Percentiles rank a stretch among this genome's conserved stretches.
These are phyloP conservation scores for Haplosporangium sp. DNA, from an alignment of 371 early-diverging fungal genomes.

Conservation along the genomic window DNA sequence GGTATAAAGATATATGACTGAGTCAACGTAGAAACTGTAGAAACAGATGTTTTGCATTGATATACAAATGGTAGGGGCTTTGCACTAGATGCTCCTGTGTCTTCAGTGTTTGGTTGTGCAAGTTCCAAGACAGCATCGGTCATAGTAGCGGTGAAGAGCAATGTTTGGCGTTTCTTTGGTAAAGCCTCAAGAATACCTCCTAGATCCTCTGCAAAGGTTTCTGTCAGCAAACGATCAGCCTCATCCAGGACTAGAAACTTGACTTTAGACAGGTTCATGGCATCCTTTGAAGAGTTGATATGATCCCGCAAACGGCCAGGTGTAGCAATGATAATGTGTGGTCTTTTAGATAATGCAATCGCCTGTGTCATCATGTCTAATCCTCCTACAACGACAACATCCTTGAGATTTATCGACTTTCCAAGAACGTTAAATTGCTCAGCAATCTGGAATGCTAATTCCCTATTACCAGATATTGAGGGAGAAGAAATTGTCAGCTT, in stretches of 20 bases:
- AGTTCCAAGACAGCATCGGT: constrained; percentile 83
- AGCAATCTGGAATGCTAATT: constrained; percentile 97
- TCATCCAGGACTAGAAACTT: constrained; percentile 95
- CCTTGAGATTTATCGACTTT: constrained; percentile 86
- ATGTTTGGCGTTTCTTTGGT: constrained; percentile 88
- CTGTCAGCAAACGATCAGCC: constrained; percentile 93
- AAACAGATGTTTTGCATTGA: constrained; percentile 77
- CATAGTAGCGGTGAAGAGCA: constrained; percentile 98
- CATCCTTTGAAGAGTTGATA: constrained; percentile 66
- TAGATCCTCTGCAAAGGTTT: constrained; percentile 89
- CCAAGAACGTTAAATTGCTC: constrained; percentile 96
- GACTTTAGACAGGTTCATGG: constrained; percentile 60
- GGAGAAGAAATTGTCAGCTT: neutral
- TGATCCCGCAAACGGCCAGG: constrained; percentile 98
- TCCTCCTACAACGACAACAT: constrained; percentile 96
- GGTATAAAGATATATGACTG: constrained; percentile 96
- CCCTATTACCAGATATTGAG: constrained; percentile 64
- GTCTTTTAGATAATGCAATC: constrained; percentile 84
- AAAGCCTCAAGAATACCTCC: constrained; percentile 80
- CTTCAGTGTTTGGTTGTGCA: constrained; percentile 39
- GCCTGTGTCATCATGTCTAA: constrained; percentile 94
- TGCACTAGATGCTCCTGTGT: constrained; percentile 13
- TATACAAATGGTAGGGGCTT: constrained; percentile 82
- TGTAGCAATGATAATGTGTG: constrained; percentile 98
- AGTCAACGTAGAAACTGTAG: constrained; percentile 88